These are phyloP conservation scores for Croton laevigatus DNA, from an alignment of 441 rosid genomes.

Conservation along the genomic window DNA sequence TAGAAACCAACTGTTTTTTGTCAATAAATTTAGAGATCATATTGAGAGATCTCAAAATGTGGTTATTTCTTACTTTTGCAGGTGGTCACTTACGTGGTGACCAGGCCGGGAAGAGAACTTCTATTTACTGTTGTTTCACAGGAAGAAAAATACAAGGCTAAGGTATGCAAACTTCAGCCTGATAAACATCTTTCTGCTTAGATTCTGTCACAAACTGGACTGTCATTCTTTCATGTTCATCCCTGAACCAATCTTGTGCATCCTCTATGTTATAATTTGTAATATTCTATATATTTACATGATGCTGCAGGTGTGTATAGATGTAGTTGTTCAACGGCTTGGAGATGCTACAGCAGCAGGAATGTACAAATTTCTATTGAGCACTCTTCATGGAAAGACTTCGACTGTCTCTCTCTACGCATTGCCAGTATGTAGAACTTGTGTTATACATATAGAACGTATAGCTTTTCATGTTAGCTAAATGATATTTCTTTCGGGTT, in stretches of 20 bases:
- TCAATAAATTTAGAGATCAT: background rate
- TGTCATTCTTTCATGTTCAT: background rate
- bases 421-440: constrained; percentile 56
- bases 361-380: constrained; percentile 68
- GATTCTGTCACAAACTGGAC: background rate
- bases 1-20: background rate
- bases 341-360: constrained; percentile 98
- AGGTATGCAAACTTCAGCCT: constrained; percentile 35
- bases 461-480: background rate
- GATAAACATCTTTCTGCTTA: background rate
- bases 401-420: constrained; percentile 74
- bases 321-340: constrained; percentile 80
- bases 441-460: background rate
- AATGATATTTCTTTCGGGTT: background rate
- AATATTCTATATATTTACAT: background rate
- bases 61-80: constrained; percentile 28
- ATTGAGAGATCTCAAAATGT: background rate
- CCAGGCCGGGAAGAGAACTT: constrained; percentile 93
- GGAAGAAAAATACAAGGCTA: constrained; percentile 87
- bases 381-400: constrained; percentile 60
- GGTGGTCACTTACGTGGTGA: constrained; percentile 87
- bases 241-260: background rate
- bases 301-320: constrained; percentile 72
- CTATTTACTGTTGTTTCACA: constrained; percentile 83
- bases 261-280: background rate